Base-by-base conservation (phyloP, 2,329 filamentous ascomycete genomes). In the Microsporum canis region DNA sequence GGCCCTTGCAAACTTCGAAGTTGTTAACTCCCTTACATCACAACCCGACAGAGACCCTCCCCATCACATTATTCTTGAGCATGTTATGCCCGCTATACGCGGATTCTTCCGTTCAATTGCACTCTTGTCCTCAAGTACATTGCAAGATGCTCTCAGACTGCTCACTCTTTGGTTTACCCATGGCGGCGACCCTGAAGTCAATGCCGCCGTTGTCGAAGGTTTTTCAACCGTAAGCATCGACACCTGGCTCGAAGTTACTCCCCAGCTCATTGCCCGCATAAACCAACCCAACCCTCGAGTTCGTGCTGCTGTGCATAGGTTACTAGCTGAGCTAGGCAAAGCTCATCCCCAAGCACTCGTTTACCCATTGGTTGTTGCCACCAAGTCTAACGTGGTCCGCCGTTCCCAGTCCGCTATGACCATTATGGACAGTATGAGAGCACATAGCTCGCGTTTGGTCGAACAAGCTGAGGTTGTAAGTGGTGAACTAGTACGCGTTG, bases 81-180 rank as follows among this genome's bases (percentile, higher is more conserved):
- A 99, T 72, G 92, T 97, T 2, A 90, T 99, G 10, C 94, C 94
- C 43, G 94, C 94, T 38, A 88, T 99, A 60, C 86, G 88, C 65
- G 95, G 94, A 27, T 99, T 99, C 81, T 95, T 99, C 81, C 90
- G 91, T 72, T 99, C 94, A 0, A 99, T 99, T 65, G 87, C 91
- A 0, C 77, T 99, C 38, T 96, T 91, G 0, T 87, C 88, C 1
- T 89, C 88, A 31, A 97, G 92, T 74, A 96, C 95, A 5, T 79
- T 99, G 45, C 94, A 99, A 72, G 94, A 99, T 71, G 97, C 92
- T 0, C 82, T 99, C 23, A 85, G 94, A 60, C 79, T 99, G 49
- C 81, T 99, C 51, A 97, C 94, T 0, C 77, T 99, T 6, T 99
- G 94, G 94, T 97, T 99, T 72, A 87, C 88, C 2, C 91, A 99